Evolutionary conservation across 257 asterid species (phyloP), one percentile per base, ranked within the genome.

Genomic region (Euphrasia confusa): DNA sequence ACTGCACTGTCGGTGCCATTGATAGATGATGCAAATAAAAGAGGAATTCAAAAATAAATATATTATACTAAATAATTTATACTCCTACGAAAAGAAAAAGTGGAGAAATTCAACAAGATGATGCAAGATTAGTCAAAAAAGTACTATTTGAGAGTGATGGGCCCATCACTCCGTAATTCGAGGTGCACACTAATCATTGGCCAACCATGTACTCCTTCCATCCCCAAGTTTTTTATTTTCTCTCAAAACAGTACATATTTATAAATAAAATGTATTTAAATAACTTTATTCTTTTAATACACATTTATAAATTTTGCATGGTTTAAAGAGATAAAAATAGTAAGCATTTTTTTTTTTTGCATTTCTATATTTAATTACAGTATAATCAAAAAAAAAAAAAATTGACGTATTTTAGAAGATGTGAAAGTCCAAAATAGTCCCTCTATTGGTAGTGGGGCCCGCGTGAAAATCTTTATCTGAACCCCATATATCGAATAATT

Each of bases 1-100:
- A 42, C 24, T 6, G 11, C 18, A 65, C 49, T 70, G 79, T 77
- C 78, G 76, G 80, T 67, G 68, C 28, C 67, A 66, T 53, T 8
- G 11, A 45, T 45, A 24, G 64, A 24, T 64, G 54, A 71, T 64
- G 62, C 10, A 32, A 52, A 50, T 24, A 49, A 58, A 58, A 5
- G 11, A 10, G 5, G 11, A 7, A 18, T 8, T 10, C 7, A 45
- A 63, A 58, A 65, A 33, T 48, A 18, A 26, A 37, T 21, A 21
- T 21, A 21, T 21, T 21, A 21, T 21, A 21, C 24, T 21, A 21
- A 0, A 21, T 0, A 21, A 21, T 0, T 21, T 21, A 21, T 21
- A n/a, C n/a, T n/a, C n/a, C n/a, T n/a, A 21, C 24, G 24, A 21
- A 21, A 37, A 61, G 42, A 4, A 33, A 54, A 55, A 63, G 60